Conservation (phyloP, 2,329 filamentous ascomycete genomes). For the Bipolaris victoriae region DNA sequence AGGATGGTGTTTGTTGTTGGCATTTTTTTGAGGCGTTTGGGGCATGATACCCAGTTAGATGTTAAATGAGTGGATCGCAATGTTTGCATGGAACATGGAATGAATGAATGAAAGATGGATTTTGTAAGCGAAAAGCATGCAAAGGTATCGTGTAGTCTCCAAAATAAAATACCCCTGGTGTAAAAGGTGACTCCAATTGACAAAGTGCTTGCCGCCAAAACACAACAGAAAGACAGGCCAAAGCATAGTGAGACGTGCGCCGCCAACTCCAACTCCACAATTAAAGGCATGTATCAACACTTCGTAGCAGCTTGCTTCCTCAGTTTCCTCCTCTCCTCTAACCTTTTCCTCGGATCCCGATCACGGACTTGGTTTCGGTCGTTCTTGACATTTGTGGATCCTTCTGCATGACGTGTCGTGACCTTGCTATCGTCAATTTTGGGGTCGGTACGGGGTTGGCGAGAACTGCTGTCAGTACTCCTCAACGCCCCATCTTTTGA, state of each 20-base stretch:
- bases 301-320: conserved; percentile 25
- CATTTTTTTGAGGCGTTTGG: conserved; percentile 14
- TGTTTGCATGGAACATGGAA: conserved; percentile 4
- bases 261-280: background rate
- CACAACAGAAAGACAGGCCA: background rate
- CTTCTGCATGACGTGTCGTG: conserved; percentile 34
- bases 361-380: conserved; percentile 37
- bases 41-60: conserved; percentile 19
- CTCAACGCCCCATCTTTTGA: background rate
- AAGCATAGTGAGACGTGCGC: background rate
- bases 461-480: background rate
- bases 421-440: conserved; percentile 33
- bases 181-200: background rate
- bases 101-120: conserved; percentile 14
- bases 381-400: conserved; percentile 26
- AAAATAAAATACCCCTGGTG: conserved; percentile 12
- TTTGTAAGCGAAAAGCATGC: conserved; percentile 10
- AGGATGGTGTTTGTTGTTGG: conserved; percentile 1
- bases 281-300: background rate
- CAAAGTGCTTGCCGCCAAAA: background rate
- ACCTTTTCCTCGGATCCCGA: conserved; percentile 33
- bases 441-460: conserved; percentile 19
- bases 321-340: conserved; percentile 37
- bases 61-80: conserved; percentile 1
- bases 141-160: conserved; percentile 32